Conservation (phyloP, 345 rosid species). For the Eutrema japonicum region DNA sequence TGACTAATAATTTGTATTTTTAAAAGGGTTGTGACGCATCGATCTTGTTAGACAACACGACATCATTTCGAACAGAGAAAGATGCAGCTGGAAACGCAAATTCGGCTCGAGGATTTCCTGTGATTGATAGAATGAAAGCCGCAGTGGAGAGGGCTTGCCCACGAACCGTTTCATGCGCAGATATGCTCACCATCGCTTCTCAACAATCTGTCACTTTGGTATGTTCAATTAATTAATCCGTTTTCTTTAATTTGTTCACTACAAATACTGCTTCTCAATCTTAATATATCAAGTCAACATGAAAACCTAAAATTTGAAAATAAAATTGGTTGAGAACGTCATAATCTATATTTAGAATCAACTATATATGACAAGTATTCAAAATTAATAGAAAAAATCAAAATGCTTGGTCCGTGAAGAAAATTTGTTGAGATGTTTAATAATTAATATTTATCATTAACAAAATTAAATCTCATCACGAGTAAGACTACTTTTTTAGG, state of each 20-base stretch:
- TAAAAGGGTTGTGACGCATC: conserved; percentile 75
- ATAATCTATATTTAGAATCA: not conserved
- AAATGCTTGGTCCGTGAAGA: conserved; percentile 25
- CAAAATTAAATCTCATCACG: conserved; percentile 8
- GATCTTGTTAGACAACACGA: conserved; percentile 58
- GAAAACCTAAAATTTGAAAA: not conserved
- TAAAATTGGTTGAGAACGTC: not conserved
- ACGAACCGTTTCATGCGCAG: conserved; percentile 68
- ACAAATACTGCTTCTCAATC: not conserved
- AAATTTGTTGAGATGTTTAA: not conserved
- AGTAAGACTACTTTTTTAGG: conserved; percentile 3
- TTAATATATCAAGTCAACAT: not conserved
- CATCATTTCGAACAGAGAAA: conserved; percentile 62
- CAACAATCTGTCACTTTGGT: conserved; percentile 68
- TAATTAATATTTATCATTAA: not conserved
- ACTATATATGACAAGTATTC: conserved; percentile 14
- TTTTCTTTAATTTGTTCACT: not conserved
- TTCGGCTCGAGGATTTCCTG: conserved; percentile 61
- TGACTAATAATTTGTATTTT: conserved; percentile 4
- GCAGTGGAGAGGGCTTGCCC: conserved; percentile 62
- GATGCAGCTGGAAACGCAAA: conserved; percentile 46
- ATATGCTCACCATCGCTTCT: conserved; percentile 66
- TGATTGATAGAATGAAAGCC: conserved; percentile 61
- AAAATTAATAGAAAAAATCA: not conserved
- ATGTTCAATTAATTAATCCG: conserved; percentile 4